Conservation (phyloP, 768 basidiomycete genomes). For the Auriscalpium orientale region DNA sequence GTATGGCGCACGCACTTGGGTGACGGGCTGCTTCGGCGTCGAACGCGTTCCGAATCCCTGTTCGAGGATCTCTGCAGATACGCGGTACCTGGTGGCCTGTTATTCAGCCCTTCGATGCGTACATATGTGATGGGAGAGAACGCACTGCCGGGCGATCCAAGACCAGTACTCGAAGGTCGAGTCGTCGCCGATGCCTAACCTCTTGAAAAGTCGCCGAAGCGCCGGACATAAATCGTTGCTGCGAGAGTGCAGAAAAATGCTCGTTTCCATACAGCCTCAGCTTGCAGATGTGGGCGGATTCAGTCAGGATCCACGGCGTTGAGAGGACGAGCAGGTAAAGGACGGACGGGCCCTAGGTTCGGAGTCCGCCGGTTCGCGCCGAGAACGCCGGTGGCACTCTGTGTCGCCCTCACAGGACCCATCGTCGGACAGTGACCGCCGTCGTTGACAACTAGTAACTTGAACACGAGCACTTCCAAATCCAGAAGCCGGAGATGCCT, state of each 20-base stretch:
- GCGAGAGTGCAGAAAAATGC: slow-evolving; percentile 67
- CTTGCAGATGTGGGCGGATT: slow-evolving; percentile 62
- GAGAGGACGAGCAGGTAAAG: too few species aligned
- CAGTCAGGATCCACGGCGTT: too few species aligned
- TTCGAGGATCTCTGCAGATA: slow-evolving; percentile 87
- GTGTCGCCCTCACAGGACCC: too few species aligned
- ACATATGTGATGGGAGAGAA: slow-evolving; percentile 6
- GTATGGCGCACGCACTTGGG: slow-evolving; percentile 30
- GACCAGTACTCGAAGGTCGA: slow-evolving; percentile 97
- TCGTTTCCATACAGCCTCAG: slow-evolving; percentile 89
- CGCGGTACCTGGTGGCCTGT: slow-evolving; percentile 57
- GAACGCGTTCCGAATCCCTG: slow-evolving; percentile 66
- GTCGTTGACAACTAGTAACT: too few species aligned
- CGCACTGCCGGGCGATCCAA: slow-evolving; percentile 89
- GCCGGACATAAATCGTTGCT: slow-evolving; percentile 82
- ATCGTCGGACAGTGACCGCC: too few species aligned
- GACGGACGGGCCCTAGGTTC: too few species aligned
- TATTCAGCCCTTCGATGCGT: background rate
- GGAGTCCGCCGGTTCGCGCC: too few species aligned
- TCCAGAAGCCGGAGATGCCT: too few species aligned
- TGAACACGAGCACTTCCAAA: too few species aligned
- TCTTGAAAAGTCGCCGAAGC: slow-evolving; percentile 78
- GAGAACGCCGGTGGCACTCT: too few species aligned
- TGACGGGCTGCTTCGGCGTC: slow-evolving; percentile 51
- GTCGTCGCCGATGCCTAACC: slow-evolving; percentile 96